These are phyloP conservation scores for Solanum corneliomulleri DNA, from an alignment of 257 asterid species.

Conservation along the genomic window DNA sequence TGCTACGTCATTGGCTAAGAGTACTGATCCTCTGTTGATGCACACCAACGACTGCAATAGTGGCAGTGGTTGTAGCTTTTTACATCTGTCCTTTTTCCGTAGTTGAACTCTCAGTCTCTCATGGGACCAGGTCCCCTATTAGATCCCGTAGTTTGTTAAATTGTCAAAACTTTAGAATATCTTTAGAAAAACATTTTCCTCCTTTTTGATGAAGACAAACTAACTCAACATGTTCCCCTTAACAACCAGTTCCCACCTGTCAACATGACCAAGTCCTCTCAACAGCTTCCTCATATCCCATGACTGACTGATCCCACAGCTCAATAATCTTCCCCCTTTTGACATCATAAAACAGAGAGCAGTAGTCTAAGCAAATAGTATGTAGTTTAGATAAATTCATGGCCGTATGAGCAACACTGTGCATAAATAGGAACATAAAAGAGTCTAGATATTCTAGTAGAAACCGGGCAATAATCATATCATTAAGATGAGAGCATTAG, in stretches of 20 bases:
- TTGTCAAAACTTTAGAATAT: neutral
- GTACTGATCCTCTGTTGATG: neutral
- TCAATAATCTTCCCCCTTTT: neutral
- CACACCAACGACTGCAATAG: neutral
- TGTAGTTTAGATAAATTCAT: neutral
- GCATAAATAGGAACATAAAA: neutral
- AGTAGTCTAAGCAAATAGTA: neutral
- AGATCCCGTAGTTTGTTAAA: neutral
- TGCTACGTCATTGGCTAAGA: neutral
- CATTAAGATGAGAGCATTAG: neutral
- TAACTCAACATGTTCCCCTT: neutral
- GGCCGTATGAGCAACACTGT: neutral
- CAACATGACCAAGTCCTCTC: neutral
- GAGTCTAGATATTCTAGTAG: neutral
- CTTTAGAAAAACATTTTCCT: neutral
- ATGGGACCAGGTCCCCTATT: neutral
- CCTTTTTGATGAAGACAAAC: neutral
- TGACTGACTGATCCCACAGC: neutral
- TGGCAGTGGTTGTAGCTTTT: neutral
- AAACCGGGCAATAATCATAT: neutral
- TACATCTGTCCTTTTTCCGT: neutral
- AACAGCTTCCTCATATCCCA: neutral
- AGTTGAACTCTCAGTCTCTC: neutral
- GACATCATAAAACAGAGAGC: neutral
- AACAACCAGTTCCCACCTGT: neutral